Evolutionary conservation across 78 protist genomes (phyloP), one percentile per base, ranked within the genome.

Genomic region (Emiliania huxleyi): DNA sequence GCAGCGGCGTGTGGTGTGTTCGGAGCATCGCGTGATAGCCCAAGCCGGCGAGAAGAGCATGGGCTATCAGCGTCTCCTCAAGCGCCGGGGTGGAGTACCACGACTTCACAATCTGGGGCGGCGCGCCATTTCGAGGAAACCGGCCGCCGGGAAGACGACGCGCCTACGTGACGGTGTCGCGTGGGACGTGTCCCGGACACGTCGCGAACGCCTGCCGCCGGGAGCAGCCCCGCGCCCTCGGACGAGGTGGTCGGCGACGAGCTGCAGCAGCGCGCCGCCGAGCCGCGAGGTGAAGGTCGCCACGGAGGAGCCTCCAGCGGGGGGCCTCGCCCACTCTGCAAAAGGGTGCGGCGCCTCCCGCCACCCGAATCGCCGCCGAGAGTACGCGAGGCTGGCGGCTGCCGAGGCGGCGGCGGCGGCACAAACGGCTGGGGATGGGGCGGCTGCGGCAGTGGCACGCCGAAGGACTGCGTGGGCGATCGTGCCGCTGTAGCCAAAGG

Each of bases 401-500:
- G n/a, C n/a, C n/a, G n/a, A 52, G 15, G 62, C 62, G 8, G 62
- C 8, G 15, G 29, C 29, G 29, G 62, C 15, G 8, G 62, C 62
- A 52, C 62, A 52, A 19, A 8, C 15, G 29, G 8, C 29, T 52
- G 62, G 15, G 29, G 15, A 19, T 52, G 62, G 62, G 15, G 8
- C 62, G 62, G 15, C 62, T n/a, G n/a, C n/a, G n/a, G n/a, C n/a
- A n/a, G n/a, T n/a, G n/a, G n/a, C n/a, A n/a, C n/a, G n/a, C n/a
- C n/a, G n/a, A n/a, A n/a, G n/a, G n/a, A n/a, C n/a, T n/a, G n/a
- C 91, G 91, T 87, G 91, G 35, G 73, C 43, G 42, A 33, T 87
- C 6, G 91, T 87, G 46, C 91, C 91, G 73, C 43, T 1, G 42
- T 33, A 87, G 38, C 91, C 91, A 48, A 87, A 87, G 18, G 81